Evolutionary conservation across 208 protist species (phyloP), one percentile per base, ranked within the genome.

Genomic region (Phytomonas sp.): DNA sequence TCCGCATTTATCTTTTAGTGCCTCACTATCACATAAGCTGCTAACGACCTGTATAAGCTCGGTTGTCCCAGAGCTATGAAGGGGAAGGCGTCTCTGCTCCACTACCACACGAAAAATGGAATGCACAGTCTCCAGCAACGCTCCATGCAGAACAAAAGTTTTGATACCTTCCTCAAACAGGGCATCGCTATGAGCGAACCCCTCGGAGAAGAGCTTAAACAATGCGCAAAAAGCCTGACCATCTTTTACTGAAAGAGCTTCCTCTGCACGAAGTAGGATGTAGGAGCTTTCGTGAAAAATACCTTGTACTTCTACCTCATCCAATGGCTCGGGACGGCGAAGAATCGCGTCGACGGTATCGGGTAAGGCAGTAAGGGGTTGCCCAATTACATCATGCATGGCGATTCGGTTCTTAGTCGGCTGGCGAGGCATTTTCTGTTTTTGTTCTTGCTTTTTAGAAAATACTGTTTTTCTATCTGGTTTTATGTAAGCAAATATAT

Each of bases 371-470:
- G 72, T 82, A 51, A 94, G 80, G 8, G 91, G 87, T 74, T 93
- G 83, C 60, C 78, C 81, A 26, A 96, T 76, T 65, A 96, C 92
- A 71, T 96, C 91, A 73, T 93, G 91, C 88, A 96, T 94, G 70
- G 93, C 93, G 61, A 96, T 91, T 75, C 81, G 81, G 66, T 94
- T 94, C 68, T 88, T 93, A 13, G 76, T 88, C 4, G 85, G 85
- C 33, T 85, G 82, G 6, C 80, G 85, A 28, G 79, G 79, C 85
- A 94, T 91, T 23, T 37, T 20, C 15, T 33, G 33, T 23, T 40
- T 64, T 64, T 13, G 0, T 46, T 65, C 23, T 46, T 65, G 0
- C 6, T 65, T 26, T 1, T 46, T 26, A 5, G 13, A 26, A 65
- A 37, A 68, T 9, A 26, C 66, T 31, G 40, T 61, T 32, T 61